Evolutionary conservation across 352 stramenopile species (phyloP).

Genomic region (Pythium grandisporangium): DNA sequence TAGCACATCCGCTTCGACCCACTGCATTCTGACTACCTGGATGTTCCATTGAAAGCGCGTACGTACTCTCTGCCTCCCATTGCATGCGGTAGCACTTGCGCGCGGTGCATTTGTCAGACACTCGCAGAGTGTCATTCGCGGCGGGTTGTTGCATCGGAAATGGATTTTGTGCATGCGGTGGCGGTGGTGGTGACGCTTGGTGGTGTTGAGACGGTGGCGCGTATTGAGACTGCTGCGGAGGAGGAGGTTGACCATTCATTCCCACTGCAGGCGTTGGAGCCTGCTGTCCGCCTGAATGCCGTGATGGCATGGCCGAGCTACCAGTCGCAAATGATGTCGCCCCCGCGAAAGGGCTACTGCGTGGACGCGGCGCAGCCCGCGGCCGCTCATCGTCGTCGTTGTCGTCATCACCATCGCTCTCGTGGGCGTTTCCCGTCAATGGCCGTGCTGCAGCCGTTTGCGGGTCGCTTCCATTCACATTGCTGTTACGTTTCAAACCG

Average conservation of each 20-base stretch:
- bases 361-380: constrained; percentile 1
- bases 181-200: not conserved
- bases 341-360: no score
- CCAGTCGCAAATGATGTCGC: no score
- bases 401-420: constrained; percentile 9
- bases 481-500: no score
- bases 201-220: not conserved
- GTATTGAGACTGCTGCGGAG: not conserved
- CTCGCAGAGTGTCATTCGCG: constrained; percentile 39
- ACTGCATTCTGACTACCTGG: no score
- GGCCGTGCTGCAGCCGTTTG: not conserved
- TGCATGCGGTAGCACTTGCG: constrained; percentile 63
- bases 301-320: no score
- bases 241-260: not conserved
- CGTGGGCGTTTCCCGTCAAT: not conserved
- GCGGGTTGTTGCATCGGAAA: not conserved
- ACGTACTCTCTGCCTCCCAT: constrained; percentile 73
- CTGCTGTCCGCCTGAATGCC: no score
- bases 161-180: not conserved
- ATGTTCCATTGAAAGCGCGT: no score
- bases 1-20: not conserved
- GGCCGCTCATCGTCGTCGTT: constrained; percentile 16
- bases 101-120: constrained; percentile 55
- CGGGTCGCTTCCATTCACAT: not conserved
- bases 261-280: no score